Evolutionary conservation across 371 early-diverging fungal species (phyloP).

Genomic region (Enteropsectra breve): DNA sequence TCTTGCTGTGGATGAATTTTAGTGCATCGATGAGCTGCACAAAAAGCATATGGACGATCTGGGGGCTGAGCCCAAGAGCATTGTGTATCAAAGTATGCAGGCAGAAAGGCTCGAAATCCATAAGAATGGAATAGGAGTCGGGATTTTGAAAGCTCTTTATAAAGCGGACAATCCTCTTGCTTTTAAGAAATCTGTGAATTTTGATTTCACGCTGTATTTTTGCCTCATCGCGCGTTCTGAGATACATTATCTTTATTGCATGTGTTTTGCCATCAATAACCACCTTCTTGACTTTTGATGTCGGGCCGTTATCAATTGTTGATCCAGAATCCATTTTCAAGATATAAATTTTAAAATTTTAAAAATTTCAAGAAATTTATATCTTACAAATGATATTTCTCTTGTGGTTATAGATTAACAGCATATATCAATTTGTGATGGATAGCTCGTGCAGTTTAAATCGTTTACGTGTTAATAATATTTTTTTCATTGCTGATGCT

Average conservation of each 20-base stretch:
- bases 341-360: background rate
- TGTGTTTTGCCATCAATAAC: slow-evolving; percentile 29
- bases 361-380: background rate
- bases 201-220: slow-evolving; percentile 65
- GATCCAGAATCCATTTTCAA: slow-evolving; percentile 1
- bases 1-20: slow-evolving; percentile 88
- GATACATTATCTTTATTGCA: slow-evolving; percentile 55
- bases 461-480: too few species aligned
- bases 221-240: background rate
- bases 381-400: too few species aligned
- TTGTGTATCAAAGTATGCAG: slow-evolving; percentile 62
- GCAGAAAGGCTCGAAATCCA: slow-evolving; percentile 66
- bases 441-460: too few species aligned
- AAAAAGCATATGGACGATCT: slow-evolving; percentile 78
- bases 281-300: slow-evolving; percentile 38
- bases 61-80: slow-evolving; percentile 65
- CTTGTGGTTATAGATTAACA: too few species aligned
- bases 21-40: slow-evolving; percentile 93
- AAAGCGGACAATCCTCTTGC: slow-evolving; percentile 68
- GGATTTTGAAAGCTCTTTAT: slow-evolving; percentile 63
- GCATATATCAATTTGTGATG: too few species aligned
- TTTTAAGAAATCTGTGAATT: slow-evolving; percentile 71
- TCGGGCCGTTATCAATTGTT: background rate
- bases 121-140: slow-evolving; percentile 67
- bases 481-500: too few species aligned